Evolutionary conservation across 108 stramenopile genomes (phyloP).

Genomic region (Asterionellopsis glacialis): DNA sequence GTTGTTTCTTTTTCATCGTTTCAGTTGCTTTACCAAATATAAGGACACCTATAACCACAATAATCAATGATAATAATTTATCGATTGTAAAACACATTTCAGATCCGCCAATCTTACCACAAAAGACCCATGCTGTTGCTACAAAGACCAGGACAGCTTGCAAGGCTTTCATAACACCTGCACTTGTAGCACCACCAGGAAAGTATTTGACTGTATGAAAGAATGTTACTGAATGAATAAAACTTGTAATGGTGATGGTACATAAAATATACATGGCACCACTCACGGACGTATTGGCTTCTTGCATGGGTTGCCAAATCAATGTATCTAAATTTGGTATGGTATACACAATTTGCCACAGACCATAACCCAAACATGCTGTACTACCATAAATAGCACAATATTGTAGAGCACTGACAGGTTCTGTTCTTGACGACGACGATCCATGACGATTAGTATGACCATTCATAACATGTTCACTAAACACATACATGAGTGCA

Average conservation of each 20-base stretch:
- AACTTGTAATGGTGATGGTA: conserved; percentile 35
- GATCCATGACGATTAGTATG: not conserved
- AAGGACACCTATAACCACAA: conserved; percentile 52
- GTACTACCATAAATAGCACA: conserved; percentile 63
- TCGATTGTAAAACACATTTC: conserved; percentile 68
- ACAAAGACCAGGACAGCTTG: conserved; percentile 81
- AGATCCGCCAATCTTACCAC: conserved; percentile 52
- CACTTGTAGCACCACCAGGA: conserved; percentile 71
- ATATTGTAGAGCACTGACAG: conserved; percentile 53
- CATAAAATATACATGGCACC: conserved; percentile 22
- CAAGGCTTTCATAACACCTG: conserved; percentile 80
- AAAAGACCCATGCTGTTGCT: conserved; percentile 48
- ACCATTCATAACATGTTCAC: conserved; percentile 54
- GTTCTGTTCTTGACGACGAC: not conserved
- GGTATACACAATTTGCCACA: conserved; percentile 77
- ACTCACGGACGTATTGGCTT: conserved; percentile 36
- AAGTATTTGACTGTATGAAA: conserved; percentile 62
- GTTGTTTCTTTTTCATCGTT: not conserved
- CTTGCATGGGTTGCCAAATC: conserved; percentile 44
- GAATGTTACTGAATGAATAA: conserved; percentile 62
- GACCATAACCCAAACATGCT: conserved; percentile 24
- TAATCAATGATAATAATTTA: conserved; percentile 56
- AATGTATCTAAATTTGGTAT: conserved; percentile 42
- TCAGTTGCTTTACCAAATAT: conserved; percentile 10
- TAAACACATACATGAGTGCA: conserved; percentile 59